phyloP scores from a whole-genome alignment of 2,329 filamentous ascomycete genomes.

The Atkinsonella texensis region DNA sequence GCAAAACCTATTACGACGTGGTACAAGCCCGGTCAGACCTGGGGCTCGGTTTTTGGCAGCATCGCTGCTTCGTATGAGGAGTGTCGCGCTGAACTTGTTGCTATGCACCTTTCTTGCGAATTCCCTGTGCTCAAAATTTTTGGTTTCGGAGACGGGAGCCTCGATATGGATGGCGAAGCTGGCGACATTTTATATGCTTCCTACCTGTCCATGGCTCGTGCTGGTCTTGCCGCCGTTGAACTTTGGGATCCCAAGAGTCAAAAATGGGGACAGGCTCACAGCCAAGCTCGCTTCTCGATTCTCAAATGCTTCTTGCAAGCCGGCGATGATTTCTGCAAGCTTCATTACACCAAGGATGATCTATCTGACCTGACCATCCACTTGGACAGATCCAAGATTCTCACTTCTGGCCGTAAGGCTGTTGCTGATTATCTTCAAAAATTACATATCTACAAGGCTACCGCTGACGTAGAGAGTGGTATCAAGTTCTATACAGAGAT shows the following conservation, averaged over 20 bases:
- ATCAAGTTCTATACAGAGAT: conserved; percentile 71
- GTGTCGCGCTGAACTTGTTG: conserved; percentile 86
- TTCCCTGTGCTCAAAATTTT: conserved; percentile 85
- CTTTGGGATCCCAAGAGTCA: conserved; percentile 86
- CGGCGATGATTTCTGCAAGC: conserved; percentile 74
- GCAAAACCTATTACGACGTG: conserved; percentile 65
- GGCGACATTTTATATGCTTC: conserved; percentile 80
- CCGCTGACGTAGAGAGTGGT: conserved; percentile 70
- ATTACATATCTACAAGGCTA: conserved; percentile 84
- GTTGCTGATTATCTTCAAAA: conserved; percentile 84
- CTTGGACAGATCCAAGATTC: conserved; percentile 76
- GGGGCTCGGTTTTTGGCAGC: conserved; percentile 83
- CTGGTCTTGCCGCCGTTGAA: conserved; percentile 79
- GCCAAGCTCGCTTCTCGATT: conserved; percentile 84
- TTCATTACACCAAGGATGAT: conserved; percentile 61
- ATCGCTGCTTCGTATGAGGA: conserved; percentile 87
- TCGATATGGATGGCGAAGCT: conserved; percentile 62
- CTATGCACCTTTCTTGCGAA: conserved; percentile 83
- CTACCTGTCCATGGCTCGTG: conserved; percentile 88
- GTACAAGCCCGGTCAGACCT: conserved; percentile 94
- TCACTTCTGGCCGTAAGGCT: conserved; percentile 70
- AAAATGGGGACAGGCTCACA: conserved; percentile 91
- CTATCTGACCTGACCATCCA: conserved; percentile 72
- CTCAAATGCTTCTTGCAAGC: conserved; percentile 75
- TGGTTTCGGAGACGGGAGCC: conserved; percentile 68